These are phyloP conservation scores for Bullera alba DNA, from an alignment of 768 basidiomycete genomes.

Conservation along the genomic window DNA sequence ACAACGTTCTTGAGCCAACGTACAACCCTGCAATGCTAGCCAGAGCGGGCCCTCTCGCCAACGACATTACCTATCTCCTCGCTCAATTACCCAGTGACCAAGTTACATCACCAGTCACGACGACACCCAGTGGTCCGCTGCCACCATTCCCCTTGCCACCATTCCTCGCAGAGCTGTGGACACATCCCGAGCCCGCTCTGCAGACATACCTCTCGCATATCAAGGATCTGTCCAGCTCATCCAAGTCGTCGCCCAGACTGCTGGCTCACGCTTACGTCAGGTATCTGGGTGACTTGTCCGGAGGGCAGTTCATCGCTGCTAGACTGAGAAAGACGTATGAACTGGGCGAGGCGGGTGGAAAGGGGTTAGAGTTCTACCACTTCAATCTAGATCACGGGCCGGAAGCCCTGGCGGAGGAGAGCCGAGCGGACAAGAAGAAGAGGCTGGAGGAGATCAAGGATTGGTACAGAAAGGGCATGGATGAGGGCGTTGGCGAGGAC, in stretches of 20 bases:
- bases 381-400: constrained; percentile 52
- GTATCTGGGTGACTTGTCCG: constrained; percentile 72
- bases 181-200: constrained; percentile 53
- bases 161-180: constrained; percentile 51
- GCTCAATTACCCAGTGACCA: constrained; percentile 48
- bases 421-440: constrained; percentile 27
- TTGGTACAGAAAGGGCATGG: constrained; percentile 45
- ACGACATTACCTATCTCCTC: constrained; percentile 63
- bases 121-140: constrained; percentile 8
- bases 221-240: constrained; percentile 46
- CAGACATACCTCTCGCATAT: constrained; percentile 56
- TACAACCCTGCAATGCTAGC: constrained; percentile 65
- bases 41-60: constrained; percentile 56
- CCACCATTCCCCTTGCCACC: constrained; percentile 46
- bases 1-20: constrained; percentile 60
- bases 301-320: constrained; percentile 64
- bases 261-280: constrained; percentile 76
- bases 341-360: constrained; percentile 54
- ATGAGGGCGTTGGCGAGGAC: constrained; percentile 37
- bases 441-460: constrained; percentile 64
- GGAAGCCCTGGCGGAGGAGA: constrained; percentile 15
- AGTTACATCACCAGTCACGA: background rate
- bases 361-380: constrained; percentile 62
- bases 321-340: constrained; percentile 62
- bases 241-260: constrained; percentile 52